These are phyloP conservation scores for Spizellomyces sp. DNA, from an alignment of 192 early-diverging fungal genomes.

Conservation along the genomic window DNA sequence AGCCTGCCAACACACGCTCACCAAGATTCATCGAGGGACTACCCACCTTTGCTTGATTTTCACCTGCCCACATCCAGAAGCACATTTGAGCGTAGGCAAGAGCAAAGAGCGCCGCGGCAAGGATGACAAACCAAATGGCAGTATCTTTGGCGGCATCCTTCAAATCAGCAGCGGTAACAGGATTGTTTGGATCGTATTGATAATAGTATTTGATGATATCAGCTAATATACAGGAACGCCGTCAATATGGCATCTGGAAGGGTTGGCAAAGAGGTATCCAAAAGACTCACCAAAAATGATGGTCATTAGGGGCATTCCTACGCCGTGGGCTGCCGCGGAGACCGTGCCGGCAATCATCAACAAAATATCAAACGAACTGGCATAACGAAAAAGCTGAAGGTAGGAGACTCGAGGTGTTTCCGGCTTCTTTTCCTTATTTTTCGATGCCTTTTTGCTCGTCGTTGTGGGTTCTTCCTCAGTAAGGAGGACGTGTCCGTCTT, in stretches of 20 bases:
- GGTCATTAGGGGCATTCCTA: slow-evolving; percentile 16
- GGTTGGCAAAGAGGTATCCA: background rate
- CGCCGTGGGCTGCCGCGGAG: slow-evolving; percentile 6
- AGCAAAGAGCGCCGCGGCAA: slow-evolving; percentile 15
- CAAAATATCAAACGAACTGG: slow-evolving; percentile 1
- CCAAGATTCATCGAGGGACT: background rate
- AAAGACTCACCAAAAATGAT: slow-evolving; percentile 5
- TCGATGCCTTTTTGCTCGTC: background rate
- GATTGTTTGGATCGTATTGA: background rate
- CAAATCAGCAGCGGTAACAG: background rate
- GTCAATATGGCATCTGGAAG: background rate
- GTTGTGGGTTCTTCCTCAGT: too few species aligned
- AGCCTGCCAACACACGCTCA: background rate
- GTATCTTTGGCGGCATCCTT: background rate
- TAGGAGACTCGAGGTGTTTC: background rate
- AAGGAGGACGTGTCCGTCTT: too few species aligned
- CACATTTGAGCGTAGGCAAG: slow-evolving; percentile 31
- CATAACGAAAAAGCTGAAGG: slow-evolving; percentile 21
- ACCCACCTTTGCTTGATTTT: slow-evolving; percentile 41
- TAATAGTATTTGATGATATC: background rate
- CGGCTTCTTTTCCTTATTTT: background rate
- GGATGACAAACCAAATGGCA: slow-evolving; percentile 18
- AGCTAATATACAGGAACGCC: background rate
- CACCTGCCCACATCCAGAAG: slow-evolving; percentile 29
- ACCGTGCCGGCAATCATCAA: slow-evolving; percentile 8